Evolutionary conservation across 345 rosid genomes (phyloP).

Genomic region (Isatis tinctoria): DNA sequence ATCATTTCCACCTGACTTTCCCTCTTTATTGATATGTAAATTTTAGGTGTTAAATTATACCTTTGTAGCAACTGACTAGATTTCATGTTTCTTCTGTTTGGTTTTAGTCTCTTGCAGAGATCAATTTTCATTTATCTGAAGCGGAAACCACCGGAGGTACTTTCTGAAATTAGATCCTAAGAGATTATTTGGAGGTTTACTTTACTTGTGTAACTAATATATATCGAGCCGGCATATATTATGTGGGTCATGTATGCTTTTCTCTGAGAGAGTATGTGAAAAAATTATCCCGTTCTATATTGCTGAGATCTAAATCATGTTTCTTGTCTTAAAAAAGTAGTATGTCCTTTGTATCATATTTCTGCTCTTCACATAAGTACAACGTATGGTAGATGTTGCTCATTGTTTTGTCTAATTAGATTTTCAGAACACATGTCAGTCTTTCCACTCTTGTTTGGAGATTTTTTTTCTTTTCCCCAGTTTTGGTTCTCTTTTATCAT

Average conservation of each 20-base stretch:
- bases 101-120: conserved; percentile 89
- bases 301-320: neutral
- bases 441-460: conserved; percentile 3
- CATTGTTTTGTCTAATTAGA: conserved; percentile 6
- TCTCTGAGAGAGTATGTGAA: conserved; percentile 5
- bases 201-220: neutral
- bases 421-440: neutral
- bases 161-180: conserved; percentile 4
- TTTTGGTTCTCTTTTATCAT: neutral
- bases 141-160: conserved; percentile 87
- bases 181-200: conserved; percentile 11
- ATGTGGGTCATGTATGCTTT: conserved; percentile 3
- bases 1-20: conserved; percentile 12
- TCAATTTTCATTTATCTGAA: conserved; percentile 71
- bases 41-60: conserved; percentile 14
- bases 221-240: neutral
- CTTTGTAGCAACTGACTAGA: conserved; percentile 27
- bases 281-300: neutral
- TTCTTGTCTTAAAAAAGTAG: conserved; percentile 1
- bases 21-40: conserved; percentile 1
- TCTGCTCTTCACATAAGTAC: neutral
- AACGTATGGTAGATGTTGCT: neutral
- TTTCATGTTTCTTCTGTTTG: conserved; percentile 28
- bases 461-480: neutral
- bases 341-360: conserved; percentile 6